These are phyloP conservation scores for Pichia sorboxylosa DNA, from an alignment of 1,139 yeast species.

Conservation along the genomic window DNA sequence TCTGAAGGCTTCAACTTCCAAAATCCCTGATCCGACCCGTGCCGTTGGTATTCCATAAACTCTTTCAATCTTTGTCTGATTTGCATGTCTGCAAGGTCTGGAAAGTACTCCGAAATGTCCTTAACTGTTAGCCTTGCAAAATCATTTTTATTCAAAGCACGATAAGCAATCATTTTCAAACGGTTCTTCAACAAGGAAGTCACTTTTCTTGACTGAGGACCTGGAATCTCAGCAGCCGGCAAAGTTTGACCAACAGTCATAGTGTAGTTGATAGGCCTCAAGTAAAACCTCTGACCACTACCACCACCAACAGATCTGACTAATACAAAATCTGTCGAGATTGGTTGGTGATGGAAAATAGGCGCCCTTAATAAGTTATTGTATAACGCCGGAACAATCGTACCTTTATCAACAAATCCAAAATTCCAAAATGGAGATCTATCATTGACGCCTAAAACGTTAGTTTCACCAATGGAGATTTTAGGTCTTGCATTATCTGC, in stretches of 20 bases:
- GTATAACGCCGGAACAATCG: constrained; percentile 84
- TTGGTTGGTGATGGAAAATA: constrained; percentile 72
- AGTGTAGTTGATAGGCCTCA: constrained; percentile 58
- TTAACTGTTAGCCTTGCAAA: constrained; percentile 70
- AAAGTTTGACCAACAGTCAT: constrained; percentile 88
- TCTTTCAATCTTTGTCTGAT: constrained; percentile 91
- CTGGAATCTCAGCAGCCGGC: constrained; percentile 92
- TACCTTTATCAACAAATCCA: constrained; percentile 93
- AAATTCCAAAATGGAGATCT: constrained; percentile 97
- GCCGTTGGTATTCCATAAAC: constrained; percentile 94
- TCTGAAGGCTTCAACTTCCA: constrained; percentile 84
- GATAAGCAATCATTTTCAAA: constrained; percentile 83
- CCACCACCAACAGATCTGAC: constrained; percentile 77
- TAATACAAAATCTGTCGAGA: constrained; percentile 69
- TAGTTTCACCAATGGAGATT: constrained; percentile 85
- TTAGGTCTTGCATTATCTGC: constrained; percentile 86
- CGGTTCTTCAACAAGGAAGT: constrained; percentile 89
- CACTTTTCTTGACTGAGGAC: constrained; percentile 94
- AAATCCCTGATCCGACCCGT: constrained; percentile 89
- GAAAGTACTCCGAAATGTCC: constrained; percentile 86
- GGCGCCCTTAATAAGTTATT: constrained; percentile 92
- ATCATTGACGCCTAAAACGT: constrained; percentile 89
- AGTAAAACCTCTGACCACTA: constrained; percentile 40
- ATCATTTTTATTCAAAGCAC: constrained; percentile 71
- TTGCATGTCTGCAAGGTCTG: constrained; percentile 96